Conservation (phyloP, 2,329 filamentous ascomycete species). For the Lizonia empirigonia region DNA sequence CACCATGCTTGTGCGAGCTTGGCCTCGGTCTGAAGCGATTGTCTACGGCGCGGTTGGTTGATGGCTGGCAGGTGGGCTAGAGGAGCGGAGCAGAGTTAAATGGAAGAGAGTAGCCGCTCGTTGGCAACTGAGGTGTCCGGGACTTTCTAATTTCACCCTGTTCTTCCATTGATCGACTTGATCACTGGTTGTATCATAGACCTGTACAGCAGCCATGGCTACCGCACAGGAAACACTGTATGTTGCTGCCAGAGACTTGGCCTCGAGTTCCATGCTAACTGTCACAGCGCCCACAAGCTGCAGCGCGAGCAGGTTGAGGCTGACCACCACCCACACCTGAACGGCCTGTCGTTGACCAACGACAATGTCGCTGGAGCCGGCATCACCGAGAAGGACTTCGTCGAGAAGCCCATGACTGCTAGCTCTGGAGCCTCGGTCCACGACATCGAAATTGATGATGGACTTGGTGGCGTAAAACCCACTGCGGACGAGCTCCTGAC, state of each 20-base stretch:
- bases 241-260: conserved; percentile 4
- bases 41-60: conserved; percentile 17
- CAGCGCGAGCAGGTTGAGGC: conserved; percentile 37
- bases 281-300: conserved; percentile 37
- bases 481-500: conserved; percentile 51
- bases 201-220: conserved; percentile 28
- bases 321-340: conserved; percentile 38
- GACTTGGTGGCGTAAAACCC: conserved; percentile 45
- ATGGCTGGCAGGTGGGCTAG: conserved; percentile 11
- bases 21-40: conserved; percentile 22
- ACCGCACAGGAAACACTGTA: conserved; percentile 39
- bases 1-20: conserved; percentile 34
- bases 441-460: conserved; percentile 32
- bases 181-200: conserved; percentile 18
- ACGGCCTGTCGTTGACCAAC: conserved; percentile 33
- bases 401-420: conserved; percentile 15
- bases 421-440: conserved; percentile 26
- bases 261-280: conserved; percentile 3
- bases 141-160: conserved; percentile 11
- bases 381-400: conserved; percentile 28
- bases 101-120: conserved; percentile 23
- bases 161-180: conserved; percentile 15
- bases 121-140: conserved; percentile 20
- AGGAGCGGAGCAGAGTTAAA: conserved; percentile 29
- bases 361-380: conserved; percentile 26